Evolutionary conservation across 225 moss, liverwort and hornwort genomes (phyloP).

Genomic region (Physcomitrellopsis africana): DNA sequence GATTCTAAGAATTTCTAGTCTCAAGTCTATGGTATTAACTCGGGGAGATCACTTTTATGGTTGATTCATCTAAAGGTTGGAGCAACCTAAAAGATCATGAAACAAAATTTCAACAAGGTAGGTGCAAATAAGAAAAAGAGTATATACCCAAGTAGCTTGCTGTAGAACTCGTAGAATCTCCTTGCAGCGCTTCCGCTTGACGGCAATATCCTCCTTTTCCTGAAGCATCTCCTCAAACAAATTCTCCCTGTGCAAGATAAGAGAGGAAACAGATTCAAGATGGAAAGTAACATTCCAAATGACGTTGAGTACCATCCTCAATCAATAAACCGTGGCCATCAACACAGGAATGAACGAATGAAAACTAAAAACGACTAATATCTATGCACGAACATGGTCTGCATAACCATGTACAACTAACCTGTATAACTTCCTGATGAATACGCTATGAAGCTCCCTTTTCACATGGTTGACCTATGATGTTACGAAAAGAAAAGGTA

Average conservation of each 20-base stretch:
- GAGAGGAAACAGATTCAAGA: not conserved
- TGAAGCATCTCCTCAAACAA: conserved; percentile 81
- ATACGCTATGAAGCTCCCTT: conserved; percentile 72
- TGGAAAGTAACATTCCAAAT: not conserved
- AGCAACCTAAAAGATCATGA: not conserved
- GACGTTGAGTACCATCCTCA: not conserved
- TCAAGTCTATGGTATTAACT: not conserved
- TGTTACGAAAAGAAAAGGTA: not conserved
- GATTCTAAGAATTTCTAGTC: not conserved
- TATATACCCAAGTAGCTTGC: conserved; percentile 69
- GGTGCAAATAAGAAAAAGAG: not conserved
- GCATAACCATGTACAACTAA: not conserved
- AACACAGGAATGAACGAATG: not conserved
- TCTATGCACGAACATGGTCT: not conserved
- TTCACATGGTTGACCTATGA: conserved; percentile 70
- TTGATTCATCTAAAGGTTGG: not conserved
- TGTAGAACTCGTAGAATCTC: conserved; percentile 75
- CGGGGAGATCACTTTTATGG: not conserved
- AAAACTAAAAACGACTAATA: not conserved
- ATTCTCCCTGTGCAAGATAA: conserved; percentile 48
- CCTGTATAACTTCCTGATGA: conserved; percentile 80
- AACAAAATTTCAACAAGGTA: not conserved
- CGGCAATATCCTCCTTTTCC: conserved; percentile 76
- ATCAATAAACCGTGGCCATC: not conserved
- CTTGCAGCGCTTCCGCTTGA: conserved; percentile 69